Percentiles rank a stretch among this genome's conserved stretches.
Conservation (phyloP, 805 yeast species). For the Candida anglica region DNA sequence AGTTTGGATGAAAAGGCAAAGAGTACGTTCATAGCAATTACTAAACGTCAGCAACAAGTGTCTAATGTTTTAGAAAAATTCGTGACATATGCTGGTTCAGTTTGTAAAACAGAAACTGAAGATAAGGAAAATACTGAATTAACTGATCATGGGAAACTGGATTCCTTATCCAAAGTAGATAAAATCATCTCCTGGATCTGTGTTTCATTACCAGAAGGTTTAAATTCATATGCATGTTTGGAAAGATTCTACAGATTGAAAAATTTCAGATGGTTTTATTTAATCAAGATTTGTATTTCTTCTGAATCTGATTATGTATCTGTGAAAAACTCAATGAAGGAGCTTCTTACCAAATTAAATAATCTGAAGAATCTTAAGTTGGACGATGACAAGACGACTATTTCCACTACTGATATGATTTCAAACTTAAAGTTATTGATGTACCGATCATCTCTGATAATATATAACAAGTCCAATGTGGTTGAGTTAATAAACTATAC, state of each 20-base stretch:
- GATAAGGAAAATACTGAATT: constrained; percentile 15
- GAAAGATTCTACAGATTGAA: constrained; percentile 50
- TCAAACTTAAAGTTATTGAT: constrained; percentile 53
- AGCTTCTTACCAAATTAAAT: constrained; percentile 50
- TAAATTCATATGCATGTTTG: constrained; percentile 47
- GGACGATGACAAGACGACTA: constrained; percentile 20
- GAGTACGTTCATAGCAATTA: constrained; percentile 64
- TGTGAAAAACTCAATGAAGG: constrained; percentile 59
- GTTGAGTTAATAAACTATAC: constrained; percentile 47
- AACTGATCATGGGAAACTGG: neutral
- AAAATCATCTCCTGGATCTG: constrained; percentile 62
- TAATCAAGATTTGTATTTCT: constrained; percentile 51
- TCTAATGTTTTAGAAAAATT: constrained; percentile 48
- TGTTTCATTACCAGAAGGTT: constrained; percentile 50
- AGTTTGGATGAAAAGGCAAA: constrained; percentile 54
- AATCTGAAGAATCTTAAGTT: constrained; percentile 48
- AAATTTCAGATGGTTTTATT: constrained; percentile 55
- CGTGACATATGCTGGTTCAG: constrained; percentile 39
- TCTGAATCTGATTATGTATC: constrained; percentile 58
- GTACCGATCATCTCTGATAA: constrained; percentile 55
- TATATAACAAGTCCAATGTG: constrained; percentile 66
- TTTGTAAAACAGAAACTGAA: constrained; percentile 8
- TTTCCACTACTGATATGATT: constrained; percentile 47
- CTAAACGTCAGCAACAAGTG: constrained; percentile 62
- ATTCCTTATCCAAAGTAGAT: constrained; percentile 33